Evolutionary conservation across 108 stramenopile species (phyloP), one percentile per base, ranked within the genome.

Genomic region (Skeletonema costatum): DNA sequence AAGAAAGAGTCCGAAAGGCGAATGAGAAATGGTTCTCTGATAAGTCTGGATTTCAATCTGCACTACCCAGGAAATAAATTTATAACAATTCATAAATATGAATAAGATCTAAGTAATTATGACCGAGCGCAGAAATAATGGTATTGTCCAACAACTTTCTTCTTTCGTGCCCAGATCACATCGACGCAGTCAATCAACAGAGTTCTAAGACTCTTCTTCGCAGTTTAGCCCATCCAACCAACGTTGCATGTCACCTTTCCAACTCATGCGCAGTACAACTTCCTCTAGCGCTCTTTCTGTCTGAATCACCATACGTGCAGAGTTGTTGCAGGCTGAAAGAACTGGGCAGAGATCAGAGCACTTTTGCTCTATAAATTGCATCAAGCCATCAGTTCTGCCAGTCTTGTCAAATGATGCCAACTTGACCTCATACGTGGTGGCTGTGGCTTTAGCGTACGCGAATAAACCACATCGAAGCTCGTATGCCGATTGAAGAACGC

Each of bases 21-120:
- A 98, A 97, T 71, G 70, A 85, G 30, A 96, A 95, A 71, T 98
- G 95, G 93, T 98, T 98, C 71, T 85, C 85, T 21, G 74, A 93
- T 41, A 85, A 88, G 74, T 88, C 93, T 16, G 96, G 96, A 39
- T 96, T 96, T 79, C 88, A 89, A 72, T 90, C 89, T 13, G 96
- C 96, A 5, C 64, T 93, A 32, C 93, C 93, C 0, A 85, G 81
- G 69, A 66, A 78, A 63, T 64, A 58, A 72, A 70, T 31, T 30
- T 2, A 66, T 66, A 48, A 44, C 19, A n/a, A n/a, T n/a, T 29
- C 13, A 41, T 1, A 51, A 19, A 19, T 21, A 19, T 51, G 50
- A 19, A 51, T 21, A 51, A 51, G 50, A 51, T 51, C 17, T 51
- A 19, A 51, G 46, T n/a, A 51, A 3, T 21, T 51, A 51, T 51